A percentile compares a stretch with the other conserved stretches of the same genome.
Conservation (phyloP, 768 basidiomycete genomes). For the Coprinopsis strossmayeri region DNA sequence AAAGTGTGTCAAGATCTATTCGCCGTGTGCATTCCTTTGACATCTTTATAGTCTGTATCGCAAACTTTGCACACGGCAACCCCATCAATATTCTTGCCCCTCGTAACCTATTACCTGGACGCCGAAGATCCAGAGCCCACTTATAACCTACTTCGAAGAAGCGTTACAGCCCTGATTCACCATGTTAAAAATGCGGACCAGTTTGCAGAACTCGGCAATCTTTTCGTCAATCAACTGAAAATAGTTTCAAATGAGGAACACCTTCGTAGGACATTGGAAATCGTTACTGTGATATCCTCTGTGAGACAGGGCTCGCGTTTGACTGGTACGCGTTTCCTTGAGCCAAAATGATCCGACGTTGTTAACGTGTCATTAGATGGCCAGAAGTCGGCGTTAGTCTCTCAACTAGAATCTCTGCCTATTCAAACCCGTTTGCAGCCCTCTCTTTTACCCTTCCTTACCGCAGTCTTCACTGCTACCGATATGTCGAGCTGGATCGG, state of each 20-base stretch:
- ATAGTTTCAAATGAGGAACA: conserved; percentile 25
- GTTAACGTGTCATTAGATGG: conserved; percentile 19
- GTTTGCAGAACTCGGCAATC: conserved; percentile 50
- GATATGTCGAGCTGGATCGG: conserved; percentile 47
- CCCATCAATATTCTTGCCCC: conserved; percentile 48
- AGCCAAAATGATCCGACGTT: too few species aligned
- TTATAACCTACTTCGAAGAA: conserved; percentile 57
- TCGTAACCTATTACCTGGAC: conserved; percentile 51
- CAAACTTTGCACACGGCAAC: conserved; percentile 78
- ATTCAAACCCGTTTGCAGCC: conserved; percentile 21
- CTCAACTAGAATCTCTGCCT: conserved; percentile 23
- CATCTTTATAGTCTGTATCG: conserved; percentile 57
- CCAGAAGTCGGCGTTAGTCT: conserved; percentile 28
- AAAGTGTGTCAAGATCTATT: conserved; percentile 40
- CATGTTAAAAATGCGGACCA: conserved; percentile 69
- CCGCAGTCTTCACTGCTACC: conserved; percentile 32
- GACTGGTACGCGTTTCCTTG: conserved; percentile 38
- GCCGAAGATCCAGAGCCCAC: conserved; percentile 32
- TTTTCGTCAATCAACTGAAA: conserved; percentile 37
- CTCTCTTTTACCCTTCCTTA: conserved; percentile 32
- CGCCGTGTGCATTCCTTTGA: conserved; percentile 4
- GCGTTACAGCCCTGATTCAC: conserved; percentile 76
- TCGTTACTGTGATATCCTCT: conserved; percentile 49
- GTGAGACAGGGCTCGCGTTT: conserved; percentile 71
- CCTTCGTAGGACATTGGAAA: conserved; percentile 47